These are phyloP conservation scores for Chaetothyriales sp. DNA, from an alignment of 2,329 filamentous ascomycete genomes.

Conservation along the genomic window DNA sequence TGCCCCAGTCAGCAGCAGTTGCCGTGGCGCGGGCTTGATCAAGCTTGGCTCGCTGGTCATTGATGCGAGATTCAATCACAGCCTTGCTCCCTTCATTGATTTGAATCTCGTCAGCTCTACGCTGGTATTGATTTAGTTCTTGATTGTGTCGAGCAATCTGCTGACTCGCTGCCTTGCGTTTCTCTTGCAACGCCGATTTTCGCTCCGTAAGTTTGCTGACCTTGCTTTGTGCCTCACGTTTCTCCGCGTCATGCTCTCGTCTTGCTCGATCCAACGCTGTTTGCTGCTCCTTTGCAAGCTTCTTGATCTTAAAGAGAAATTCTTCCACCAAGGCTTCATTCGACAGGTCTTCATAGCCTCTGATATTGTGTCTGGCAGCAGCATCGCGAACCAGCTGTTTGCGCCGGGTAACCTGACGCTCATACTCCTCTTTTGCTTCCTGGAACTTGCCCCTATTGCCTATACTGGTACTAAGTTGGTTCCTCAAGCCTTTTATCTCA, in stretches of 20 bases:
- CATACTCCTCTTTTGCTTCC: conserved; percentile 75
- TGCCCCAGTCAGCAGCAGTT: conserved; percentile 52
- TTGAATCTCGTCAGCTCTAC: conserved; percentile 54
- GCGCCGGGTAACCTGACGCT: conserved; percentile 59
- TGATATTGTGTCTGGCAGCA: conserved; percentile 60
- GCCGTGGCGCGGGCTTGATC: conserved; percentile 48
- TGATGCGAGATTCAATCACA: conserved; percentile 56
- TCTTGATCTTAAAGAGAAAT: conserved; percentile 65
- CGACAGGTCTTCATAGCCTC: conserved; percentile 68
- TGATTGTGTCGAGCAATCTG: conserved; percentile 60
- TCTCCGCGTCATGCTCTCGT: conserved; percentile 56
- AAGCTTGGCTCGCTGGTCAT: conserved; percentile 52
- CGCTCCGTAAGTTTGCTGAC: conserved; percentile 61
- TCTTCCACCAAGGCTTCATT: conserved; percentile 56
- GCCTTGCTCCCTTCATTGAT: conserved; percentile 76
- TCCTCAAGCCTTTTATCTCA: conserved; percentile 25
- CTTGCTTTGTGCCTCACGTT: conserved; percentile 53
- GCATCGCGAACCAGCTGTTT: conserved; percentile 62
- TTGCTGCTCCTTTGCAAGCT: conserved; percentile 62
- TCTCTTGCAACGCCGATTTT: conserved; percentile 56
- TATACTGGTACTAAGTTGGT: conserved; percentile 25
- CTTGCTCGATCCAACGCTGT: conserved; percentile 60
- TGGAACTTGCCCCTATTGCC: conserved; percentile 53
- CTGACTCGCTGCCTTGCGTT: conserved; percentile 57
- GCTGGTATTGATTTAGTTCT: conserved; percentile 51